These are phyloP conservation scores for Diutina siamensis DNA, from an alignment of 1,139 yeast genomes.

Conservation along the genomic window DNA sequence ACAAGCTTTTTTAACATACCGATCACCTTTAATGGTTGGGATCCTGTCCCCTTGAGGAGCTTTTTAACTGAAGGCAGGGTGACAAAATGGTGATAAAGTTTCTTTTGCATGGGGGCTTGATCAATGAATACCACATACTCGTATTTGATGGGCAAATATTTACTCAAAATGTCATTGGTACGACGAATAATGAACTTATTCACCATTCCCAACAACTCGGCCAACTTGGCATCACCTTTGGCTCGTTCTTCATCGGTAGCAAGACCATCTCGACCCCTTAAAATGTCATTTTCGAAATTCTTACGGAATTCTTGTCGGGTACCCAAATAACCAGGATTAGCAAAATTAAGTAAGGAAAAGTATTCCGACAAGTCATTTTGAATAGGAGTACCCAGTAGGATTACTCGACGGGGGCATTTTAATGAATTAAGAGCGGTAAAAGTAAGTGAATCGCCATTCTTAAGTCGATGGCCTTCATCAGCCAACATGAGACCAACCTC, in stretches of 20 bases:
- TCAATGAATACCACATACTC: conserved; percentile 92
- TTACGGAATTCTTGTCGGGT: conserved; percentile 73
- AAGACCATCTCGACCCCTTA: conserved; percentile 81
- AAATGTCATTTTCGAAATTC: conserved; percentile 70
- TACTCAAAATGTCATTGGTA: conserved; percentile 88
- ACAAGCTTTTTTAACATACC: conserved; percentile 81
- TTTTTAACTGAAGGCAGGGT: conserved; percentile 71
- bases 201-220: conserved; percentile 64
- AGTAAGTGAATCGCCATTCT: conserved; percentile 89
- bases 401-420: conserved; percentile 79
- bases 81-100: conserved; percentile 62
- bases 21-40: conserved; percentile 86
- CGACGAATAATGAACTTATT: conserved; percentile 88
- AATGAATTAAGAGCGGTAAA: conserved; percentile 79
- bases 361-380: conserved; percentile 95
- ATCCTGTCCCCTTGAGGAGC: conserved; percentile 31
- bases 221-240: conserved; percentile 60
- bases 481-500: conserved; percentile 86
- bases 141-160: conserved; percentile 87
- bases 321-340: conserved; percentile 91
- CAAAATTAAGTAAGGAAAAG: conserved; percentile 81
- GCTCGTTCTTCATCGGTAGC: conserved; percentile 74
- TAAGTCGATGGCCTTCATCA: conserved; percentile 93
- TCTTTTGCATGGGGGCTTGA: conserved; percentile 65
- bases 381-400: conserved; percentile 93